Conservation (phyloP, 2,329 filamentous ascomycete species). For the Elsinoe ampelina region DNA sequence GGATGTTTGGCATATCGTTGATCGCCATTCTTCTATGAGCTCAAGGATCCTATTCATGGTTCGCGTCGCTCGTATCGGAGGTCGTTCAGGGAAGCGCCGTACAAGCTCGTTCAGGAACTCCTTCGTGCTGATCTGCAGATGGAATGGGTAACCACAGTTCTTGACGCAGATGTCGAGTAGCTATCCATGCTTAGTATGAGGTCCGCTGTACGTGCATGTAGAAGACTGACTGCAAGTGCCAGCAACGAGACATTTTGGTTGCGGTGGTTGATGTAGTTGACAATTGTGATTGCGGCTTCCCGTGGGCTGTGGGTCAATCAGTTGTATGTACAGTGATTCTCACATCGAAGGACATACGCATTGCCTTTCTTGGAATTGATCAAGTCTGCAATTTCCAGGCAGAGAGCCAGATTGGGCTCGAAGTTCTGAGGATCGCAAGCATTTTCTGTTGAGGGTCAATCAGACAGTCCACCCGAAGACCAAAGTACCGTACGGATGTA, state of each 20-base stretch:
- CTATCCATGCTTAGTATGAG: slow-evolving; percentile 27
- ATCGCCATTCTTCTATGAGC: slow-evolving; percentile 94
- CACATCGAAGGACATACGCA: slow-evolving; percentile 42
- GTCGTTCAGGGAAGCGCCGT: slow-evolving; percentile 86
- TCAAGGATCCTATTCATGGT: slow-evolving; percentile 91
- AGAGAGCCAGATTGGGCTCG: slow-evolving; percentile 92
- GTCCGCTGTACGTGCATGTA: background rate
- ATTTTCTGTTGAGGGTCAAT: slow-evolving; percentile 48
- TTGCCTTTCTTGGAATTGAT: slow-evolving; percentile 97
- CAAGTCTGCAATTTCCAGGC: slow-evolving; percentile 91
- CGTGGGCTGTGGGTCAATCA: slow-evolving; percentile 52
- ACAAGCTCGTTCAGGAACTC: slow-evolving; percentile 98
- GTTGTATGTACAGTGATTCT: slow-evolving; percentile 13
- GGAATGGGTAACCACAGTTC: slow-evolving; percentile 98
- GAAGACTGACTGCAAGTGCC: slow-evolving; percentile 55
- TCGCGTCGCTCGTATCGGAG: slow-evolving; percentile 72
- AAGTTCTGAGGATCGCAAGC: slow-evolving; percentile 96
- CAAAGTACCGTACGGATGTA: slow-evolving; percentile 63
- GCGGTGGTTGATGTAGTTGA: slow-evolving; percentile 90
- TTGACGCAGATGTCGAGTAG: slow-evolving; percentile 98
- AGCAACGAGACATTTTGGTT: slow-evolving; percentile 92
- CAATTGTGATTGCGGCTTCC: slow-evolving; percentile 87
- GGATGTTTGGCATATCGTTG: slow-evolving; percentile 96
- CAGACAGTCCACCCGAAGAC: background rate
- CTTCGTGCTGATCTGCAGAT: slow-evolving; percentile 96